Evolutionary conservation across 164 flowering plant species (phyloP).

Genomic region (Kalanchoe fedtschenkoi): DNA sequence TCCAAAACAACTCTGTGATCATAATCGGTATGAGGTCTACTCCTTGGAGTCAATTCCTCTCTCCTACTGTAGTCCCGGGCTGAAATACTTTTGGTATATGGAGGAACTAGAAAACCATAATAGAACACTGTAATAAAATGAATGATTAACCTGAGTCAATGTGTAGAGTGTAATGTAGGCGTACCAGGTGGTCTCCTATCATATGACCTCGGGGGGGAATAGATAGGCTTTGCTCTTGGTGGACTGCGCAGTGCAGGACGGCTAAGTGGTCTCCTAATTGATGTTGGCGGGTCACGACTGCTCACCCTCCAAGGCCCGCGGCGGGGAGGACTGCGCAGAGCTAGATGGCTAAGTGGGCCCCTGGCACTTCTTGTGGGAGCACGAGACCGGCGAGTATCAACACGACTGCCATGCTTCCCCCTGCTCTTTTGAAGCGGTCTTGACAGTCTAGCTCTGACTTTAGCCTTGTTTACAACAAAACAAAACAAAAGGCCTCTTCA

Average conservation of each 20-base stretch:
- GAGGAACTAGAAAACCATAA: slow-evolving; percentile 35
- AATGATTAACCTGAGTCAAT: neutral
- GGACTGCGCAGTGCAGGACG: no score
- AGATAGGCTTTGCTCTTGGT: slow-evolving; percentile 52
- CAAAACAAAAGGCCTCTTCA: neutral
- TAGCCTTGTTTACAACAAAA: slow-evolving; percentile 39
- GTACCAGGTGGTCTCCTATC: slow-evolving; percentile 74
- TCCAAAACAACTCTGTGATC: slow-evolving; percentile 31
- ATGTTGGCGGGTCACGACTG: slow-evolving; percentile 29
- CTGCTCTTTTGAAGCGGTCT: slow-evolving; percentile 80
- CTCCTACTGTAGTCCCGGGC: slow-evolving; percentile 69
- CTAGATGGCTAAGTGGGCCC: slow-evolving; percentile 54
- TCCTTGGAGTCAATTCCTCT: slow-evolving; percentile 68
- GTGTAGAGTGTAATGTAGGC: neutral
- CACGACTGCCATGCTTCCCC: slow-evolving; percentile 49
- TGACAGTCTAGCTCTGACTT: slow-evolving; percentile 88
- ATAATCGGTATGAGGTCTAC: slow-evolving; percentile 59
- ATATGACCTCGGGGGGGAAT: slow-evolving; percentile 65
- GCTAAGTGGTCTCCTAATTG: slow-evolving; percentile 48
- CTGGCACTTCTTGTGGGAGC: slow-evolving; percentile 28
- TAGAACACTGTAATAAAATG: neutral
- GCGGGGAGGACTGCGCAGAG: slow-evolving; percentile 31
- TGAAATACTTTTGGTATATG: slow-evolving; percentile 66
- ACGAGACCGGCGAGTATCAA: slow-evolving; percentile 34
- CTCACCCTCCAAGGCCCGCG: slow-evolving; percentile 37